Evolutionary conservation across 257 asterid species (phyloP).

Genomic region (Solanum megistacrolobum): DNA sequence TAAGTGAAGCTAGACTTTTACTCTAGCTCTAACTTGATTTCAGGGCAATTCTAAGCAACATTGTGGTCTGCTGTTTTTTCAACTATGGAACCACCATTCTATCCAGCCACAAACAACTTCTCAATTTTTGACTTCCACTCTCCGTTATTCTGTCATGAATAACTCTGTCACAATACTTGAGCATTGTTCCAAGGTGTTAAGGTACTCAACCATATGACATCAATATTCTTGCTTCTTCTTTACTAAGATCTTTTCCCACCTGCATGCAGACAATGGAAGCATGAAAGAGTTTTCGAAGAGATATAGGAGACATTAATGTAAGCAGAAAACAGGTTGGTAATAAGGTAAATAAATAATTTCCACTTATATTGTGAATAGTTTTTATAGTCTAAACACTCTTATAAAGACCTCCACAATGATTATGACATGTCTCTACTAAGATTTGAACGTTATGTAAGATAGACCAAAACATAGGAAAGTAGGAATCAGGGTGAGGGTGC

Average conservation of each 20-base stretch:
- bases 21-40: slow-evolving; percentile 34
- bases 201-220: no score
- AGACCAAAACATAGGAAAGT: no score
- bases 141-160: no score
- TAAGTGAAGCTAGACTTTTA: no score
- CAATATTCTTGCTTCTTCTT: slow-evolving; percentile 69
- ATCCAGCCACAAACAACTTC: slow-evolving; percentile 26
- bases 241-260: slow-evolving; percentile 75
- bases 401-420: neutral
- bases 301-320: neutral
- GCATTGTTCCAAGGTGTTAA: no score
- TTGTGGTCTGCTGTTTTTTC: slow-evolving; percentile 13
- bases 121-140: no score
- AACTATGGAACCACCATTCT: slow-evolving; percentile 51
- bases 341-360: neutral
- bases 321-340: neutral
- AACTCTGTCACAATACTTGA: no score
- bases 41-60: slow-evolving; percentile 7
- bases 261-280: slow-evolving; percentile 9
- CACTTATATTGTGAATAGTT: neutral
- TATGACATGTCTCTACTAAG: no score
- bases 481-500: no score
- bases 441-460: no score
- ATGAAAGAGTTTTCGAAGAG: neutral
- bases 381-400: neutral